Evolutionary conservation across 2,329 filamentous ascomycete genomes (phyloP).

Genomic region (Ophiostoma australiae): DNA sequence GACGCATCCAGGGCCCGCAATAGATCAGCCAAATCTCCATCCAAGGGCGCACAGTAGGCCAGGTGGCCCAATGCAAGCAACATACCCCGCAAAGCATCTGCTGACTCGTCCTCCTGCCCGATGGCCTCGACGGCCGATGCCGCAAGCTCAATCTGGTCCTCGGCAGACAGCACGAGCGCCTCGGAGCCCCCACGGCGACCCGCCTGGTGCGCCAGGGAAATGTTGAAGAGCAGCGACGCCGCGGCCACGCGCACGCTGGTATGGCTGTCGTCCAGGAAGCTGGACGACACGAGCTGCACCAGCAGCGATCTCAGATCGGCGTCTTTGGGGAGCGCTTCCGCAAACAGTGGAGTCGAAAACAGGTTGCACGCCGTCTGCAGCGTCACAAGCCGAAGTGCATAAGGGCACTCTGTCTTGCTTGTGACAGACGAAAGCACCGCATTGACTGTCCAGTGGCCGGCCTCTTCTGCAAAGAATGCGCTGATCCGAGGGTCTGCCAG

Average conservation of each 20-base stretch:
- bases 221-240: constrained; percentile 76
- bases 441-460: constrained; percentile 56
- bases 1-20: constrained; percentile 70
- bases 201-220: constrained; percentile 63
- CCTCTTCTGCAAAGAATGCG: constrained; percentile 76
- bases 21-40: constrained; percentile 76
- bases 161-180: constrained; percentile 49
- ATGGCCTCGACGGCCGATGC: constrained; percentile 76
- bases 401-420: constrained; percentile 58
- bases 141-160: constrained; percentile 72
- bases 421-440: constrained; percentile 59
- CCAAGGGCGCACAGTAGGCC: constrained; percentile 62
- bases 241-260: constrained; percentile 73
- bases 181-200: not conserved
- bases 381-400: constrained; percentile 76
- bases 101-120: constrained; percentile 53
- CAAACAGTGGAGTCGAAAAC: constrained; percentile 69
- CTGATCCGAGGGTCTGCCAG: constrained; percentile 74
- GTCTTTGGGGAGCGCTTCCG: constrained; percentile 55
- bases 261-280: constrained; percentile 72
- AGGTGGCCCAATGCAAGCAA: constrained; percentile 71
- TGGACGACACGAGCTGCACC: constrained; percentile 66
- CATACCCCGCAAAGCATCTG: constrained; percentile 71
- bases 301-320: constrained; percentile 52
- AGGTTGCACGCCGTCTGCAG: constrained; percentile 81